Base-by-base conservation (phyloP, 225 moss, liverwort and hornwort species). In the Rhytidiadelphus loreus region DNA sequence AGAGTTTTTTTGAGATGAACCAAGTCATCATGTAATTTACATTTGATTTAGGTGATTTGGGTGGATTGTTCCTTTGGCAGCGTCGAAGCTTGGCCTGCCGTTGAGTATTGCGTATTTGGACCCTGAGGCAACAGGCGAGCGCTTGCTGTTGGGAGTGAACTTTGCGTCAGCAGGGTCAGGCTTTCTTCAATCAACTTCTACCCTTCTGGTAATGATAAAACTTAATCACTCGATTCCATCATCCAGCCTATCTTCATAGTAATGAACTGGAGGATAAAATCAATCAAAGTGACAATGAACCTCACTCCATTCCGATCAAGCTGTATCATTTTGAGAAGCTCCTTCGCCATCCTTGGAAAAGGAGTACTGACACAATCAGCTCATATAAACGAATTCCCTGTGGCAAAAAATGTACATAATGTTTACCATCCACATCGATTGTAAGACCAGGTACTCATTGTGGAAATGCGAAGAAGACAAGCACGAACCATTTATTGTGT, bases 121-220 rank as follows among this genome's bases (percentile, higher is more conserved):
- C 61, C 96, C 97, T 3, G 75, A 83, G 23, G 95, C 96, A 11
- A 89, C 81, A 26, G 96, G 95, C 22, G 72, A 82, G 70, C 91
- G 82, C 46, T 9, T 96, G 12, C 46, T 96, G 61, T 58, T 82
- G 32, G 96, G 96, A 41, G 90, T 94, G 73, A 94, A 91, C 85
- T 92, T 92, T 18, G 96, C 92, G 58, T 96, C 96, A 4, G 92
- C 92, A 18, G 96, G 55, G 13, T 87, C 93, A 11, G 93, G 93
- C 55, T 92, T 22, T 70, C 58, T 93, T 8, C 35, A 30, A 29
- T 89, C 90, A 15, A 93, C 93, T 33, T 84, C 92, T 74, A 9
- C 0, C 6, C 26, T 90, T 62, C 3, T 72, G 83, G 90, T 92
- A 89, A 70, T 46, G 2, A 58, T 33, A 22, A 24, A 63, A 23